These are phyloP conservation scores for Citrus trifoliata DNA, from an alignment of 345 rosid genomes.

Conservation along the genomic window DNA sequence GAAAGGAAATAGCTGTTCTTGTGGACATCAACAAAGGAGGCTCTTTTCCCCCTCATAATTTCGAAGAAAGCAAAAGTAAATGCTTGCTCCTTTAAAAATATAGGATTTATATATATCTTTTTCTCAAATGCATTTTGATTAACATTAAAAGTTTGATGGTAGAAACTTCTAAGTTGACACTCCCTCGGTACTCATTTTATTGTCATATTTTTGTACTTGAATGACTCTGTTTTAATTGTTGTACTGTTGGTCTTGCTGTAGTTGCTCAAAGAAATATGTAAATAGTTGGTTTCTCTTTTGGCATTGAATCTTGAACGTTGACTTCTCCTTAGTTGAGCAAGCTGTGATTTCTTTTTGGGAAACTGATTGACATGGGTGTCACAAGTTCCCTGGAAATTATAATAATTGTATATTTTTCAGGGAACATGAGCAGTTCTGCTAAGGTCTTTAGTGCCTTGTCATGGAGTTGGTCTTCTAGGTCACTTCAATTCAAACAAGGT, in stretches of 20 bases:
- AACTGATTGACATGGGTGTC: too few relatives aligned
- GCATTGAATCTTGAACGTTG: background rate
- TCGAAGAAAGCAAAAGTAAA: conserved; percentile 65
- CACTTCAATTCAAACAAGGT: conserved; percentile 51
- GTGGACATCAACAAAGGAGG: conserved; percentile 54
- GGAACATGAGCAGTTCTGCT: conserved; percentile 74
- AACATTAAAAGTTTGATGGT: background rate
- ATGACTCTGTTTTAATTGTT: background rate
- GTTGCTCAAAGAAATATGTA: background rate
- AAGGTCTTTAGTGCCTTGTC: conserved; percentile 89
- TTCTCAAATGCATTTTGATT: background rate
- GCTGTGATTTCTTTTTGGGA: too few relatives aligned
- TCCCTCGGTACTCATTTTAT: background rate
- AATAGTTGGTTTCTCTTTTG: background rate
- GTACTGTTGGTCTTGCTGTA: background rate
- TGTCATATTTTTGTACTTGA: background rate
- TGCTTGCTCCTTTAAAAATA: conserved; percentile 3
- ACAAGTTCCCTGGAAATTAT: conserved; percentile 6
- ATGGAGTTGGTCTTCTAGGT: conserved; percentile 91
- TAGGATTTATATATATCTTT: background rate
- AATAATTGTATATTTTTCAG: conserved; percentile 34
- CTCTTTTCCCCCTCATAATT: conserved; percentile 42
- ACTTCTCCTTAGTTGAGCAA: background rate
- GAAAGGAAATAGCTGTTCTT: conserved; percentile 69
- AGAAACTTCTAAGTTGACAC: background rate